phyloP scores from a whole-genome alignment of 345 rosid genomes.

The Citrus reticulata region DNA sequence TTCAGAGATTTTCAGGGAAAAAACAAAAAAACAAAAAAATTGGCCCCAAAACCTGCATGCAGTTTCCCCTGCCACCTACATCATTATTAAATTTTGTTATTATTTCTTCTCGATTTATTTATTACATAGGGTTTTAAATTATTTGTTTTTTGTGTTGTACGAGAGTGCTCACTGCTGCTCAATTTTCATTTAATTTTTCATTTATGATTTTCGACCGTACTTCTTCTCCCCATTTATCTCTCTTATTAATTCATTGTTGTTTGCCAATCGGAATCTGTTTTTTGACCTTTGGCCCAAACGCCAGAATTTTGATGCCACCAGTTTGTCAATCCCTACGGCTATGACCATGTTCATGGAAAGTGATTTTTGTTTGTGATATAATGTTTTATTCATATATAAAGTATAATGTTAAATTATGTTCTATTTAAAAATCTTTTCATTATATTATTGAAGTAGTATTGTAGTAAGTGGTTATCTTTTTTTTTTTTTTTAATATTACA shows the following conservation, averaged over 20 bases:
- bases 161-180: neutral
- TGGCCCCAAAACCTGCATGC: neutral
- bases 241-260: neutral
- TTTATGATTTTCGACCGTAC: conserved; percentile 16
- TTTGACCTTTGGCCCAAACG: neutral
- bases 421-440: neutral
- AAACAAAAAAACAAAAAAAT: no score
- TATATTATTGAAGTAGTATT: neutral
- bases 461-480: no score
- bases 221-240: neutral
- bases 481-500: no score
- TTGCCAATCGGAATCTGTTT: neutral
- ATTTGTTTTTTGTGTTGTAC: conserved; percentile 6
- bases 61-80: neutral
- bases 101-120: neutral
- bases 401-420: neutral
- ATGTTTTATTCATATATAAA: neutral
- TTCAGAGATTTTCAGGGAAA: neutral
- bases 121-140: neutral
- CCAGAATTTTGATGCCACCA: neutral
- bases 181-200: neutral
- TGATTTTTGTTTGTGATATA: neutral
- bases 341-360: neutral
- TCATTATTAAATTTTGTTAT: neutral
- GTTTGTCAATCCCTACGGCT: neutral